Evolutionary conservation across 1,284 basidiomycete genomes (phyloP), one percentile per base, ranked within the genome.

Genomic region (Earliella scabrosa): DNA sequence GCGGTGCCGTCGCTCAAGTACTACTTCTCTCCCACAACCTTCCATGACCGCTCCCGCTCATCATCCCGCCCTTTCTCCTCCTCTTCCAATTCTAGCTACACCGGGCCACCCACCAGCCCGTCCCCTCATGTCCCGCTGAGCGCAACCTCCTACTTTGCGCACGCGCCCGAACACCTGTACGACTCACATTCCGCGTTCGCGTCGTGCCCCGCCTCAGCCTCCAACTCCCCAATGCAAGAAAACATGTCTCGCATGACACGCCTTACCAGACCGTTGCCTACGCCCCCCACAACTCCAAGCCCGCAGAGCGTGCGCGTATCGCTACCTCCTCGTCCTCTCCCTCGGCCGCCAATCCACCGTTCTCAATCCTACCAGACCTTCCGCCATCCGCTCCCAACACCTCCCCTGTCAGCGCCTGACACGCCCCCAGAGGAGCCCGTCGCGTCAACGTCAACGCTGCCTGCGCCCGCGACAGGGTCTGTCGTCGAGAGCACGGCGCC

Each of bases 31-130:
- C 45, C 45, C 2, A 38, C 45, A 1, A 50, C 50, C 3, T 57
- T 57, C 45, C 38, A 52, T 16, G 45, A 53, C 24, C 9, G 45
- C n/a, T 48, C 55, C 11, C 45, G 27, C 18, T 24, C 43, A 2
- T 54, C 49, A 4, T 61, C 61, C 39, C 58, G 58, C 26, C 58
- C 61, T 7, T 58, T 52, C 2, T 58, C 61, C 4, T 58, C 61
- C 20, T 63, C 61, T 10, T 63, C 61, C 2, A 56, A 31, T n/a
- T 51, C 52, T 9, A 54, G 50, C 49, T 57, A 40, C n/a, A 41
- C 45, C n/a, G 29, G 7, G 13, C 29, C 29, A 31, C 46, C 50
- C 18, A 27, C 44, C 0, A n/a, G 50, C 14, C 27, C 39, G 43
- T 41, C 23, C 52, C 38, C 31, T 16, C 40, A 20, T 6, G 14